Percentiles rank a stretch among this genome's conserved stretches.
phyloP scores from a whole-genome alignment of 1,284 basidiomycete species.

The Malassezia dermatis region DNA sequence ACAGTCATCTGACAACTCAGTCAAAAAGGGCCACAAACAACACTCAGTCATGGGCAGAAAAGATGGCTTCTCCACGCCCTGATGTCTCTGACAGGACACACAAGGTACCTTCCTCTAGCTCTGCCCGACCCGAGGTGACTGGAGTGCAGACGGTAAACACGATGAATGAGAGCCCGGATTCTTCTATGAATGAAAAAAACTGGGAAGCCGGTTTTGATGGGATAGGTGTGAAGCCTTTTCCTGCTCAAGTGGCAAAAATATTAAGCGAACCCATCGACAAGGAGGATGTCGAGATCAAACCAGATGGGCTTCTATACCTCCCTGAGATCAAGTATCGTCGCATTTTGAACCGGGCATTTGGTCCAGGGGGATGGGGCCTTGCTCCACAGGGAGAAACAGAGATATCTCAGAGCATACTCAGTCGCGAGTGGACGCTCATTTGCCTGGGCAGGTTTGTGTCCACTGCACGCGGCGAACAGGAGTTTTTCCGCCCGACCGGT shows the following conservation, averaged over 20 bases:
- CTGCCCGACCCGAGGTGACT: neutral
- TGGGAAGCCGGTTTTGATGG: constrained; percentile 85
- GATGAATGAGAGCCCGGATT: neutral
- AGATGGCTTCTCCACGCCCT: neutral
- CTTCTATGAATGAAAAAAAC: constrained; percentile 45
- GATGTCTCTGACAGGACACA: neutral
- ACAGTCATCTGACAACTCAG: neutral
- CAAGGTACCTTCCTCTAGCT: neutral
- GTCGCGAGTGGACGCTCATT: constrained; percentile 85
- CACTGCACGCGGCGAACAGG: constrained; percentile 87
- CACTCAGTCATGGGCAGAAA: neutral
- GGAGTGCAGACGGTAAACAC: neutral
- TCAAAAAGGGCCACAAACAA: neutral
- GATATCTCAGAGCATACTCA: constrained; percentile 63
- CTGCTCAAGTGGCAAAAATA: constrained; percentile 62
- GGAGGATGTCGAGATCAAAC: constrained; percentile 81
- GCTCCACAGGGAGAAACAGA: constrained; percentile 86
- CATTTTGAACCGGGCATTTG: constrained; percentile 83
- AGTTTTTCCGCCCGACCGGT: constrained; percentile 84
- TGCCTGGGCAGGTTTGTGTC: constrained; percentile 86
- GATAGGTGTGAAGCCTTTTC: constrained; percentile 66
- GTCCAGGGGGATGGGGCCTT: constrained; percentile 92
- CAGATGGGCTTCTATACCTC: constrained; percentile 86
- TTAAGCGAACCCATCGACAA: constrained; percentile 67
- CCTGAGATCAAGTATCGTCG: constrained; percentile 98